Conservation (phyloP, 306 rosid genomes). For the Vigna mungo region DNA sequence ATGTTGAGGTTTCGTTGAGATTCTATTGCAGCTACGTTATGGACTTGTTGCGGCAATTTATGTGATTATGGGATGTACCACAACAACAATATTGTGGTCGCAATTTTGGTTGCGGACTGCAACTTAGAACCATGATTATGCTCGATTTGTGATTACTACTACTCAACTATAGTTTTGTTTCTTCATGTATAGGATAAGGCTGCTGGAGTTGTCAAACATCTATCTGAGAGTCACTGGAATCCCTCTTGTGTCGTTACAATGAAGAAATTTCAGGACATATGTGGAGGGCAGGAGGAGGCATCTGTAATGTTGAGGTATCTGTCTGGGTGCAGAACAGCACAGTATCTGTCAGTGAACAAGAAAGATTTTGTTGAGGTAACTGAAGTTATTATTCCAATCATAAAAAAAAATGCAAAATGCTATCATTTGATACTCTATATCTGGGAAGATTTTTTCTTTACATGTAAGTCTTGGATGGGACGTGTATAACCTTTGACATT, state of each 20-base stretch:
- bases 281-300: constrained; percentile 72
- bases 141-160: constrained; percentile 10
- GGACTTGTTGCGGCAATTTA: neutral
- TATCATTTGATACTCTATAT: constrained; percentile 2
- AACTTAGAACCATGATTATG: neutral
- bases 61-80: neutral
- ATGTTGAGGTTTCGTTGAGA: neutral
- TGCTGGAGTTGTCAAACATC: constrained; percentile 57
- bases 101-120: too few species aligned
- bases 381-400: constrained; percentile 23
- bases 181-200: constrained; percentile 68
- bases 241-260: constrained; percentile 68
- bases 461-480: constrained; percentile 11
- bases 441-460: neutral
- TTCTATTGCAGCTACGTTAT: too few species aligned
- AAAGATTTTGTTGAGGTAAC: constrained; percentile 74
- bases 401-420: neutral
- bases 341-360: constrained; percentile 56
- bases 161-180: constrained; percentile 36
- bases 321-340: constrained; percentile 72
- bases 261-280: constrained; percentile 69
- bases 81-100: too few species aligned
- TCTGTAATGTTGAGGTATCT: constrained; percentile 72
- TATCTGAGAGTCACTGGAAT: constrained; percentile 79
- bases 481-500: constrained; percentile 9